phyloP scores from a whole-genome alignment of 768 basidiomycete genomes.

The Phylloporus rhodoxanthus region DNA sequence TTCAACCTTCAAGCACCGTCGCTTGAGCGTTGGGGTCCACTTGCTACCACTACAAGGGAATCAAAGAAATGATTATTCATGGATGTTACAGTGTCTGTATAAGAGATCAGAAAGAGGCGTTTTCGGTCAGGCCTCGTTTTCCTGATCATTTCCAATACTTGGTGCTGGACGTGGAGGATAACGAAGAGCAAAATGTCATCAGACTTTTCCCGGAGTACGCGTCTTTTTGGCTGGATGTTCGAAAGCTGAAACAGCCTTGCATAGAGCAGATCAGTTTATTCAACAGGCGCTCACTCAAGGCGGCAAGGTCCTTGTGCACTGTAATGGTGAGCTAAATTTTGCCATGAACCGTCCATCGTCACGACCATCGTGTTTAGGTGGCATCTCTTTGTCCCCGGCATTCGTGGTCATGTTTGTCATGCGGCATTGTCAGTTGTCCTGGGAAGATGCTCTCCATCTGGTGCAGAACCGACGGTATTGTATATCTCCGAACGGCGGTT shows the following conservation, averaged over 20 bases:
- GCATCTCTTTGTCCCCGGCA: slow-evolving; percentile 81
- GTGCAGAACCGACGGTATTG: slow-evolving; percentile 91
- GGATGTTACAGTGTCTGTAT: slow-evolving; percentile 64
- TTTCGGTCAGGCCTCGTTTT: slow-evolving; percentile 83
- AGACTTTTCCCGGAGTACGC: slow-evolving; percentile 79
- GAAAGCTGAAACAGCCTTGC: neutral
- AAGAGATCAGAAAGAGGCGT: slow-evolving; percentile 83
- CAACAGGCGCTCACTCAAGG: slow-evolving; percentile 50
- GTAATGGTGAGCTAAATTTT: slow-evolving; percentile 56
- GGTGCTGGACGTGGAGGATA: slow-evolving; percentile 83
- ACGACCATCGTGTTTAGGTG: slow-evolving; percentile 42
- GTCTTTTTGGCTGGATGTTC: neutral
- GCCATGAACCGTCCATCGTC: neutral
- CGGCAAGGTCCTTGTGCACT: slow-evolving; percentile 82
- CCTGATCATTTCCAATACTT: slow-evolving; percentile 73
- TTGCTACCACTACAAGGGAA: neutral
- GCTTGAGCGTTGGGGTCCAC: neutral
- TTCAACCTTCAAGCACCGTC: neutral
- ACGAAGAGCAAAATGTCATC: slow-evolving; percentile 92
- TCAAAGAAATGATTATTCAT: neutral
- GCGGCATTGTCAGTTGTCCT: slow-evolving; percentile 73
- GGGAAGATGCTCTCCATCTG: slow-evolving; percentile 84
- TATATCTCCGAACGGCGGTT: slow-evolving; percentile 88
- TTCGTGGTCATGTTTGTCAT: slow-evolving; percentile 94
- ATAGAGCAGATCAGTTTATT: slow-evolving; percentile 73